These are phyloP conservation scores for Echites panduratus DNA, from an alignment of 257 asterid species.

Conservation along the genomic window DNA sequence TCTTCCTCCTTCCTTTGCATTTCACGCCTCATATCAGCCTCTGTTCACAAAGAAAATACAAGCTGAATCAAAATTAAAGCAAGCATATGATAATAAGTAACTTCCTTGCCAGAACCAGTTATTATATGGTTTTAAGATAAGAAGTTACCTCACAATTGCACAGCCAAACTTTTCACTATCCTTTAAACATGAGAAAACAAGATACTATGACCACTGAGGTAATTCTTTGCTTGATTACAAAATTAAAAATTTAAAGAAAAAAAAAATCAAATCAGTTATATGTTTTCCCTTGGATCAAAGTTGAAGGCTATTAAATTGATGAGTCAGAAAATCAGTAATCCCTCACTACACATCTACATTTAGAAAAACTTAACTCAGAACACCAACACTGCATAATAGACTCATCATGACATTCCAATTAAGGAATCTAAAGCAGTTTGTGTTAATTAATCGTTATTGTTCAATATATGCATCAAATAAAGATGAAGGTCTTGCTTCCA, in stretches of 20 bases:
- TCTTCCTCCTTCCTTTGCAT: constrained; percentile 89
- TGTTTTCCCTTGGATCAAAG: neutral
- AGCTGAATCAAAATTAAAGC: neutral
- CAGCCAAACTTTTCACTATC: neutral
- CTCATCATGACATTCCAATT: neutral
- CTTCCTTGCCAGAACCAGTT: neutral
- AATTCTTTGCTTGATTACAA: neutral
- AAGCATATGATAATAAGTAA: neutral
- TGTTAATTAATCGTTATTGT: neutral
- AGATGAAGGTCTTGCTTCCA: neutral
- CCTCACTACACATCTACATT: neutral
- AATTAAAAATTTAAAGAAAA: neutral
- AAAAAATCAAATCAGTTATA: neutral
- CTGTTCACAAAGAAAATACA: constrained; percentile 27
- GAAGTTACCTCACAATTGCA: neutral
- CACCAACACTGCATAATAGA: neutral
- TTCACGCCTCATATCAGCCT: constrained; percentile 79
- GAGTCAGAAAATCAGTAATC: neutral
- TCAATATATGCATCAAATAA: neutral
- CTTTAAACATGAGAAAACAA: neutral
- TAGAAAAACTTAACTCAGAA: neutral
- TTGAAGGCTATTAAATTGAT: neutral
- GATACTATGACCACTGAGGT: neutral
- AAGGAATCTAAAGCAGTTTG: neutral
- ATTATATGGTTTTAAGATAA: neutral